Base-by-base conservation (phyloP, 2,329 filamentous ascomycete species). In the Mollisiaceae sp. region DNA sequence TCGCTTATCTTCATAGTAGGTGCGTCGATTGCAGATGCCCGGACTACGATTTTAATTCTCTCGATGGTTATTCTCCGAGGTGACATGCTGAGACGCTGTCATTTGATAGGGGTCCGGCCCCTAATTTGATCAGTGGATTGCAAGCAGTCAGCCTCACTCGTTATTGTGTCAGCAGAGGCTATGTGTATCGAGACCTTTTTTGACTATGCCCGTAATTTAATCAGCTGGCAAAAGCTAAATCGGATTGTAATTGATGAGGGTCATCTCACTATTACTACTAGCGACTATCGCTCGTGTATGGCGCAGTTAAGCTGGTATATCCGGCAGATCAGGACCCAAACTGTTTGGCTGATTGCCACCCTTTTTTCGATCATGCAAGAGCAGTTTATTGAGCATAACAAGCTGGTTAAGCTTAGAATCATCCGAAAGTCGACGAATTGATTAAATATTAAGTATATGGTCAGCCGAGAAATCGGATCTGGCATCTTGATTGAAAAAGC, bases 391-490 rank as follows among this genome's bases (percentile, higher is more conserved):
- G 20, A 64, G 62, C 54, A 68, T 36, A 68, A 70, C 54, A 67
- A 68, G 43, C 57, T 70, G 14, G 66, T 68, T 11, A 58, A 62
- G 35, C 64, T 50, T 6, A 54, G 41, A 35, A 65, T 70, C 36
- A 64, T 68, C 36, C 47, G 59, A 22, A 57, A 68, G 55, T 67
- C 57, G 27, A 70, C 57, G 3, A 68, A 70, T 41, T 36, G 56
- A 39, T 52, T n/a, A 20, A 70, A 70, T 60, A 65, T 70, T 22
- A 57, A 62, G 27, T 70, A 70, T 54, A 57, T 68, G 15, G 27
- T 68, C 9, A 60, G 54, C 41, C 18, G 8, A n/a, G 15, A 67
- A 27, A 59, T 27, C 11, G 36, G 45, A 14, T 18, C 45, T 38
- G 56, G 59, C 3, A 39, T 35, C 8, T 32, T 69, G 4, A 47